phyloP scores from a whole-genome alignment of 2,329 filamentous ascomycete genomes.

The Alternaria sp. region DNA sequence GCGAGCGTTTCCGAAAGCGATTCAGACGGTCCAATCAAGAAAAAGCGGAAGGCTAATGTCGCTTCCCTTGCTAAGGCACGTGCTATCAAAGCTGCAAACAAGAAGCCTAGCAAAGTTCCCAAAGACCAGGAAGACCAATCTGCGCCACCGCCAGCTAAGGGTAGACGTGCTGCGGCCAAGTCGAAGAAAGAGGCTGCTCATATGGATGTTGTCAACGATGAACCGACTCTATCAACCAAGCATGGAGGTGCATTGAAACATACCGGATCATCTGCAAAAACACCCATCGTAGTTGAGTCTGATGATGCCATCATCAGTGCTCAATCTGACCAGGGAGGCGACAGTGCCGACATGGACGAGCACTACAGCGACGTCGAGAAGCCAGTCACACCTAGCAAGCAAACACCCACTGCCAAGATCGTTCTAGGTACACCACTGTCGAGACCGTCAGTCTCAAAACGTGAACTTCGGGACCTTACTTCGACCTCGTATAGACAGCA shows the following conservation, averaged over 20 bases:
- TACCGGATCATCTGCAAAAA: neutral
- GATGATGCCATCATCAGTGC: neutral
- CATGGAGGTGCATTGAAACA: neutral
- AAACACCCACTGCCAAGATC: neutral
- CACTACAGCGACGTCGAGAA: neutral
- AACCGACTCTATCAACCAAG: neutral
- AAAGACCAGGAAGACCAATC: neutral
- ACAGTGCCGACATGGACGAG: neutral
- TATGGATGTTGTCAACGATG: neutral
- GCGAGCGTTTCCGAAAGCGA: conserved; percentile 9
- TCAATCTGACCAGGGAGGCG: neutral
- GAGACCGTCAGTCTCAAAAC: neutral
- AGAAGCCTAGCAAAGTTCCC: neutral
- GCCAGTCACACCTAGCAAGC: neutral
- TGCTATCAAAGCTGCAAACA: neutral
- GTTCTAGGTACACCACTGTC: neutral
- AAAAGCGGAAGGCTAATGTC: conserved; percentile 2
- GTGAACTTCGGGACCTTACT: neutral
- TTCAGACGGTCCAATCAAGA: conserved; percentile 1
- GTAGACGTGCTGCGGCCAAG: neutral
- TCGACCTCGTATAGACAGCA: neutral
- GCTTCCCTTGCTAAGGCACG: neutral
- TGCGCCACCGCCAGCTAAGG: neutral
- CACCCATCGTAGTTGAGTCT: neutral
- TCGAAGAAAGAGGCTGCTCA: neutral